These are phyloP conservation scores for Sphagnum fallax DNA, from an alignment of 228 moss, liverwort and hornwort species.

Conservation along the genomic window DNA sequence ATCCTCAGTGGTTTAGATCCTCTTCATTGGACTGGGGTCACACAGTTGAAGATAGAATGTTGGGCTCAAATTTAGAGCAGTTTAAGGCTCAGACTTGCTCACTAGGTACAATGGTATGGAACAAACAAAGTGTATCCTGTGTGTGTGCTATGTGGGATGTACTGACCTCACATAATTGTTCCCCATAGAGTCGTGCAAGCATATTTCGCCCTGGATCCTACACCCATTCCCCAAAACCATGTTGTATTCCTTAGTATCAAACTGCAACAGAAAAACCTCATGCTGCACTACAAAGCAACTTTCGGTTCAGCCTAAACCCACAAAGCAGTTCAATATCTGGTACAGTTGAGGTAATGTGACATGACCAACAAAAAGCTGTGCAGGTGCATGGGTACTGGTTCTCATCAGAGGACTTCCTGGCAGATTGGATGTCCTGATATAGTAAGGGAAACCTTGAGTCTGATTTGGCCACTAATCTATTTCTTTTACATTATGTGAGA, in stretches of 20 bases:
- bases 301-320: neutral
- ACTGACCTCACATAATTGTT: slow-evolving; percentile 72
- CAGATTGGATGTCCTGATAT: neutral
- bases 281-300: neutral
- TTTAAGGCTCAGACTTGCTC: neutral
- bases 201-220: slow-evolving; percentile 89
- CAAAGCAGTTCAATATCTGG: no score
- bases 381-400: neutral
- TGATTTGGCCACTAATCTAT: neutral
- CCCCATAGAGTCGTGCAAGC: slow-evolving; percentile 71
- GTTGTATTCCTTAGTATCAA: neutral
- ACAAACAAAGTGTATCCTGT: no score
- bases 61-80: neutral
- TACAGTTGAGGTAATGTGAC: neutral
- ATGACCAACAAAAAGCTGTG: neutral
- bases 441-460: neutral
- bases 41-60: no score
- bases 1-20: no score
- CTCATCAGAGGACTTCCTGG: neutral
- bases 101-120: neutral
- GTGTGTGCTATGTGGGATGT: neutral
- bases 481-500: no score
- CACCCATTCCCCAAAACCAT: neutral
- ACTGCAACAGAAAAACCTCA: neutral
- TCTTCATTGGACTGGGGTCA: no score